A percentile compares a stretch with the other conserved stretches of the same genome.
phyloP scores from a whole-genome alignment of 495 filamentous ascomycete genomes.

The Tetracladium marchalianum region DNA sequence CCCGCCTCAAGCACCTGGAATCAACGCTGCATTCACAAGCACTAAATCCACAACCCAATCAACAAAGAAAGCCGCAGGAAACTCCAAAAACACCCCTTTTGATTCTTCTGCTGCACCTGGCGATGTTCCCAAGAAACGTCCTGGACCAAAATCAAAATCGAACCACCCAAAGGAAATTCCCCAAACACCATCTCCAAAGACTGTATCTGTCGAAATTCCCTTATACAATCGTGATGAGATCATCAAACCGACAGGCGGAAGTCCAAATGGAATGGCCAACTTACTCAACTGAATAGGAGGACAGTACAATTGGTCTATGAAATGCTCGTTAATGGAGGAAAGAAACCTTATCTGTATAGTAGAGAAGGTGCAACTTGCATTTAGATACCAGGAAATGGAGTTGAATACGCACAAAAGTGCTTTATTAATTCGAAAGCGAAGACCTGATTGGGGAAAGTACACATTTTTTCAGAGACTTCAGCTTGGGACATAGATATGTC shows the following conservation, averaged over 20 bases:
- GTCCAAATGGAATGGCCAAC: slow-evolving; percentile 30
- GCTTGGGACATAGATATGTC: no score
- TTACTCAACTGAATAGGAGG: slow-evolving; percentile 20
- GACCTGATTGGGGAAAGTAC: no score
- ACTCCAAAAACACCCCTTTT: slow-evolving; percentile 14
- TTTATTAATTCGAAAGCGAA: no score
- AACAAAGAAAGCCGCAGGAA: slow-evolving; percentile 21
- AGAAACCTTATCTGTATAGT: no score
- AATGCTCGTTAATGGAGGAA: neutral
- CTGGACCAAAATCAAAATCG: neutral
- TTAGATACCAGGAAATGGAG: no score
- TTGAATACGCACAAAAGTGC: no score
- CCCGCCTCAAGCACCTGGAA: slow-evolving; percentile 3
- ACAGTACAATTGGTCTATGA: no score
- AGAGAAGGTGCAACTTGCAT: no score
- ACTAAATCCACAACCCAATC: slow-evolving; percentile 12
- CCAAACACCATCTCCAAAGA: slow-evolving; percentile 20
- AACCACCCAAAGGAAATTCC: slow-evolving; percentile 2
- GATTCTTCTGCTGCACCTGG: neutral
- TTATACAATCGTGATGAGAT: slow-evolving; percentile 21
- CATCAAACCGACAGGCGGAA: slow-evolving; percentile 26
- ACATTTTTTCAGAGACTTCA: no score
- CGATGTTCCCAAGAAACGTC: neutral
- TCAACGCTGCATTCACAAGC: slow-evolving; percentile 11
- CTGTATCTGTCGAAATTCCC: slow-evolving; percentile 7